These are phyloP conservation scores for barley (Hordeum vulgare) DNA, from an alignment of 176 grass and related monocot genomes.

Conservation along the genomic window DNA sequence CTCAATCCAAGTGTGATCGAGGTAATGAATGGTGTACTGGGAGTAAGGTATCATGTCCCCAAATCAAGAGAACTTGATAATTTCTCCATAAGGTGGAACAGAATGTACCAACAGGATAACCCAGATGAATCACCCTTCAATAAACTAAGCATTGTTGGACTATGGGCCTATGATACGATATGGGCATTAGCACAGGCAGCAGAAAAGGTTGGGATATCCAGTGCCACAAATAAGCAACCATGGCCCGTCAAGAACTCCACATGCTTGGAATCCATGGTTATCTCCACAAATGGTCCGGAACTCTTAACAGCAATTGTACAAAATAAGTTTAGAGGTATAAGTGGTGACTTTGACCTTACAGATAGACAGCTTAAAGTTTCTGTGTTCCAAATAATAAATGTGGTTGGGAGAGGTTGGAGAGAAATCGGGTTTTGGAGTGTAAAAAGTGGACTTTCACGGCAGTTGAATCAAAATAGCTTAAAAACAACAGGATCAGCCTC, in stretches of 20 bases:
- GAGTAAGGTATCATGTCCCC: slow-evolving; percentile 23
- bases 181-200: slow-evolving; percentile 40
- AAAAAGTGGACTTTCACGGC: slow-evolving; percentile 8
- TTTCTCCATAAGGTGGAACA: slow-evolving; percentile 40
- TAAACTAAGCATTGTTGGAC: slow-evolving; percentile 10
- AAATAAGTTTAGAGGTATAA: slow-evolving; percentile 33
- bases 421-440: slow-evolving; percentile 39
- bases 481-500: not conserved
- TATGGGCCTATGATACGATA: slow-evolving; percentile 43
- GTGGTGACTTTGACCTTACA: slow-evolving; percentile 27
- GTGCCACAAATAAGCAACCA: not conserved
- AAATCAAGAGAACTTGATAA: not conserved
- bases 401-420: slow-evolving; percentile 26
- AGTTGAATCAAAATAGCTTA: not conserved
- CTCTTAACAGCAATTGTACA: slow-evolving; percentile 15
- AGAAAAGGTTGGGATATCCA: slow-evolving; percentile 12
- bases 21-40: slow-evolving; percentile 44
- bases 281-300: slow-evolving; percentile 6
- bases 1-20: not conserved
- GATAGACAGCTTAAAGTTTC: slow-evolving; percentile 16
- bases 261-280: not conserved
- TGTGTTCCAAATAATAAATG: slow-evolving; percentile 38
- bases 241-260: slow-evolving; percentile 8
- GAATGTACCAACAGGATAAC: slow-evolving; percentile 25
- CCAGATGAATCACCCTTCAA: slow-evolving; percentile 11